phyloP scores from a whole-genome alignment of 768 basidiomycete species.

The Kwoniella sp. region DNA sequence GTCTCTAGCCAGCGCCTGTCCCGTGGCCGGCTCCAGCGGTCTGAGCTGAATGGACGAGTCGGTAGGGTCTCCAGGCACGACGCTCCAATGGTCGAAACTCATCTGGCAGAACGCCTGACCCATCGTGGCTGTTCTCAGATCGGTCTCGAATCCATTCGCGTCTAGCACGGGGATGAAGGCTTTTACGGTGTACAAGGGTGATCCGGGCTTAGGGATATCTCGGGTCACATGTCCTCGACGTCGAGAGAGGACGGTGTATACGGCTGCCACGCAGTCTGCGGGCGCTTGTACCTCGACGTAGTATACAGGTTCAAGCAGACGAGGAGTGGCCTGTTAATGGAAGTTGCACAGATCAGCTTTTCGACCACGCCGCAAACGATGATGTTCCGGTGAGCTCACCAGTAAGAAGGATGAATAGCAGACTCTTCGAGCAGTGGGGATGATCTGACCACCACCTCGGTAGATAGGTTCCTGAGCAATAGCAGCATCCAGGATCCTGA shows the following conservation, averaged over 20 bases:
- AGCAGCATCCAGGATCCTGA: conserved; percentile 88
- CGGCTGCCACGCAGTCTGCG: conserved; percentile 96
- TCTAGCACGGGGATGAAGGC: conserved; percentile 98
- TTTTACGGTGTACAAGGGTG: conserved; percentile 96
- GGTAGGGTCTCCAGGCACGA: conserved; percentile 98
- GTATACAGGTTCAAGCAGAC: conserved; percentile 95
- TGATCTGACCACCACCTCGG: conserved; percentile 97
- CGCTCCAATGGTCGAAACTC: conserved; percentile 97
- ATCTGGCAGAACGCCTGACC: conserved; percentile 99
- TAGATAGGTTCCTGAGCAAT: conserved; percentile 95
- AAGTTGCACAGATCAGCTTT: conserved; percentile 4
- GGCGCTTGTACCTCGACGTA: conserved; percentile 99
- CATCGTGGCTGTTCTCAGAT: conserved; percentile 93
- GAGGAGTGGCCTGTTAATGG: conserved; percentile 77
- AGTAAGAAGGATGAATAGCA: conserved; percentile 99
- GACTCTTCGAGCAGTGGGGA: conserved; percentile 96
- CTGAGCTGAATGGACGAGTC: conserved; percentile 95
- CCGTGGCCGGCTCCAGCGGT: conserved; percentile 94
- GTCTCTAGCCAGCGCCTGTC: conserved; percentile 90
- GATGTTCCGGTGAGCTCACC: conserved; percentile 62
- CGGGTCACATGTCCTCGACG: conserved; percentile 99
- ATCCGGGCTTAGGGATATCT: conserved; percentile 96
- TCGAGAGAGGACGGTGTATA: conserved; percentile 97
- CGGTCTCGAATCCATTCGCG: conserved; percentile 98
- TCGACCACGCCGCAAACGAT: conserved; percentile 4